Base-by-base conservation (phyloP, 2,329 filamentous ascomycete species). In the Chrysoporthe cubensis region DNA sequence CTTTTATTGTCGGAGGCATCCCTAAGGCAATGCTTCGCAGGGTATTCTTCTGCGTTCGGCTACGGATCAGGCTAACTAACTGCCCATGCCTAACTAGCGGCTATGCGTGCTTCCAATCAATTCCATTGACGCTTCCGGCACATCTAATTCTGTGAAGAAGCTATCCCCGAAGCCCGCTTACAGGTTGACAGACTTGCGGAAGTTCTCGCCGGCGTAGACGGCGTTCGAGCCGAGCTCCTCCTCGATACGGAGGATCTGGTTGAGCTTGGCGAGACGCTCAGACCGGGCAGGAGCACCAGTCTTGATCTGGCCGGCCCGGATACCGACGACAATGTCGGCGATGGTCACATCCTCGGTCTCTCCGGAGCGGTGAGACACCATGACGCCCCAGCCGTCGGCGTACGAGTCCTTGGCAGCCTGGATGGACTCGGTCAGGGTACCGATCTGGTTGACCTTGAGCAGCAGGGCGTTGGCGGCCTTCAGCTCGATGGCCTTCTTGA, bases 261-360 rank as follows among this genome's bases (percentile, higher is more conserved):
- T 99, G 80, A 99, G 92, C 90, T 99, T 99, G 82, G 96, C 96
- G 75, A 98, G 89, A 87, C 96, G 94, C 89, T 99, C 96, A 76
- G 95, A 97, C 78, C 96, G 91, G 80, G 91, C 92, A 75, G 96
- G 96, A 72, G 95, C 95, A 88, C 94, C 94, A 73, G 94, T 97
- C 93, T 97, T 97, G 90, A 99, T 98, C 88, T 99, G 93, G 75
- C 96, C 96, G 77, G 94, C 86, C 77, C 96, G 93, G 79, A 99
- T 92, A 86, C 96, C 96, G 75, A 99, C 96, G 73, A 94, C 94
- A 75, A 99, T 96, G 80, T 99, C 96, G 75, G 96, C 91, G 81
- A 99, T 99, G 83, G 96, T 99, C 76, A 99, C 96, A 85, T 99
- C 96, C 86, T 98, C 96, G 70, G 96, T 99, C 91, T 99, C 96